A percentile compares a stretch with the other conserved stretches of the same genome.
Evolutionary conservation across 495 filamentous ascomycete species (phyloP).

Genomic region (Ascobolus immersus): DNA sequence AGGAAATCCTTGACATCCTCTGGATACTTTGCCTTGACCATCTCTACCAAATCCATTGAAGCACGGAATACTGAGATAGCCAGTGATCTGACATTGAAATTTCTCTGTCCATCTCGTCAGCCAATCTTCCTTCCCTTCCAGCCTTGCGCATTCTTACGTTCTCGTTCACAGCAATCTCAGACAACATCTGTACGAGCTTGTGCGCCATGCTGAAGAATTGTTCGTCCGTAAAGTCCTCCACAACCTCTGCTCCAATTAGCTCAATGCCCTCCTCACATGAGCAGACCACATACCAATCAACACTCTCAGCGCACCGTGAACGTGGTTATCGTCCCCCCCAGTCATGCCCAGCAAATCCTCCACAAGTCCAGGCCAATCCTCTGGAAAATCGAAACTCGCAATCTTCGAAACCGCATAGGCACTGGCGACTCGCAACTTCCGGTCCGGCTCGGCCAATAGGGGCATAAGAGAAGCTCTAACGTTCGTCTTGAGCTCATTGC

Average conservation of each 20-base stretch:
- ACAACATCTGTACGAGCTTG: constrained; percentile 58
- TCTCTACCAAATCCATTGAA: constrained; percentile 84
- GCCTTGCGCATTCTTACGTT: constrained; percentile 10
- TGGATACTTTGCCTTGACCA: constrained; percentile 78
- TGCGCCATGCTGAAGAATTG: constrained; percentile 76
- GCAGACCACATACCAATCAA: constrained; percentile 9
- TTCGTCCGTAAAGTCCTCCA: constrained; percentile 79
- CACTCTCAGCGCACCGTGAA: constrained; percentile 46
- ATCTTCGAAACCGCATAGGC: constrained; percentile 89
- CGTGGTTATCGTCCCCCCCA: constrained; percentile 40
- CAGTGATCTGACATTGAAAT: constrained; percentile 48
- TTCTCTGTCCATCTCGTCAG: constrained; percentile 21
- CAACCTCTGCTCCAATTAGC: constrained; percentile 40
- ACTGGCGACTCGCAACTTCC: constrained; percentile 63
- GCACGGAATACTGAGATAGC: constrained; percentile 69
- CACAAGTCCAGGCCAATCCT: constrained; percentile 72
- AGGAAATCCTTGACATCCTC: constrained; percentile 64
- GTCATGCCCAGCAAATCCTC: constrained; percentile 48
- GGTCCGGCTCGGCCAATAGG: constrained; percentile 56
- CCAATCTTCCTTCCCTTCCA: neutral
- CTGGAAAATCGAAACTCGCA: constrained; percentile 67
- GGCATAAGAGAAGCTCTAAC: constrained; percentile 44
- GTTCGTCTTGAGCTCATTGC: constrained; percentile 32
- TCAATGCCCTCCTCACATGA: neutral
- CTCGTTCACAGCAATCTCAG: constrained; percentile 52